These are phyloP conservation scores for Cucurbitaria berberidis DNA, from an alignment of 2,329 filamentous ascomycete species.

Conservation along the genomic window DNA sequence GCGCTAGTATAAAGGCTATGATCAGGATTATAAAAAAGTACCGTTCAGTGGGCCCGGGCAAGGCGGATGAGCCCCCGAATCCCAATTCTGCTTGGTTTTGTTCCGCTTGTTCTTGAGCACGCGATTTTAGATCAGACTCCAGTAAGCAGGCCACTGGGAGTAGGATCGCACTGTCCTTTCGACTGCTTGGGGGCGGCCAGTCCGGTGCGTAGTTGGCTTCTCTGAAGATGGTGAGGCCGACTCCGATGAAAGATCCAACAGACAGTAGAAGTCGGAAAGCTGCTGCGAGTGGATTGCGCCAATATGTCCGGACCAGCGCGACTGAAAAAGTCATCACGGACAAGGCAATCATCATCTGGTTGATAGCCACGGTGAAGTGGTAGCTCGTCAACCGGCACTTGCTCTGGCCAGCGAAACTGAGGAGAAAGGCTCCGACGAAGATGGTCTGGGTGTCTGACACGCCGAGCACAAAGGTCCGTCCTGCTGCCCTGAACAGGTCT, in stretches of 20 bases:
- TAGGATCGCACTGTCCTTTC: conserved; percentile 3
- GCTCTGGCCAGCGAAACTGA: conserved; percentile 2
- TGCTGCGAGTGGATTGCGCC: conserved; percentile 4
- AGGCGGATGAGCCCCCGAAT: neutral
- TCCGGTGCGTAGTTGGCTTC: conserved; percentile 4
- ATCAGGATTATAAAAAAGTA: neutral
- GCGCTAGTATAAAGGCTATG: conserved; percentile 1
- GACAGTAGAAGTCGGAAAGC: neutral
- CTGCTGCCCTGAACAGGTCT: neutral
- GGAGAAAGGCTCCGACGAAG: conserved; percentile 4
- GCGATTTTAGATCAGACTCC: neutral
- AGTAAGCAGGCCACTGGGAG: conserved; percentile 4
- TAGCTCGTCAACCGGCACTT: conserved; percentile 6
- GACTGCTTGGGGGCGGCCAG: conserved; percentile 1
- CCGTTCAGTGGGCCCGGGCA: conserved; percentile 1
- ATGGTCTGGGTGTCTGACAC: conserved; percentile 6
- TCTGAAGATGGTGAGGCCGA: conserved; percentile 5
- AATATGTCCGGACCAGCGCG: conserved; percentile 3
- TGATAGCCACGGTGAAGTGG: conserved; percentile 3
- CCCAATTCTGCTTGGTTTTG: neutral
- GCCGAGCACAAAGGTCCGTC: conserved; percentile 4
- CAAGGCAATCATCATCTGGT: conserved; percentile 7
- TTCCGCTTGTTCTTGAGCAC: neutral
- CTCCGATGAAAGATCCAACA: conserved; percentile 1
- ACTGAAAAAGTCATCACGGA: conserved; percentile 6